Conservation (phyloP, 768 basidiomycete species). For the Suillus lakei region DNA sequence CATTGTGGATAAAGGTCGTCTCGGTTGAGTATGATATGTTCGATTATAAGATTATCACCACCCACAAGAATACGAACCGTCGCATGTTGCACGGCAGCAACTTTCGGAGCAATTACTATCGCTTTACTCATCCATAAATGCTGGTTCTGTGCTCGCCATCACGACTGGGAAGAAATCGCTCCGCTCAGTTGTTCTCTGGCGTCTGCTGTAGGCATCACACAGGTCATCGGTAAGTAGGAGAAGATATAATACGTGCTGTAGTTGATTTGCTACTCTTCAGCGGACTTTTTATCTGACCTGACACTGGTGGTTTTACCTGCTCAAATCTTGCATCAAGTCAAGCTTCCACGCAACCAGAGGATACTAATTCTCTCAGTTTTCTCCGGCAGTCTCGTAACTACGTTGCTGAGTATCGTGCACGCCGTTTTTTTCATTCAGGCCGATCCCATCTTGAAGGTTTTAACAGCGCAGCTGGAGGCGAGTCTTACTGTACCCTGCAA, state of each 20-base stretch:
- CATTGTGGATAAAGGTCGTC: slow-evolving; percentile 6
- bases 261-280: slow-evolving; percentile 13
- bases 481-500: not conserved
- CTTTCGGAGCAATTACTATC: slow-evolving; percentile 7
- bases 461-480: slow-evolving; percentile 20
- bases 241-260: too few species aligned
- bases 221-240: slow-evolving; percentile 12
- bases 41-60: slow-evolving; percentile 11
- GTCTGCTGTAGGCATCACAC: slow-evolving; percentile 1
- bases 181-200: slow-evolving; percentile 11
- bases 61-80: slow-evolving; percentile 11
- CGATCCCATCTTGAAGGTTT: slow-evolving; percentile 6
- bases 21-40: slow-evolving; percentile 15
- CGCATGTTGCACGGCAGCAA: slow-evolving; percentile 2
- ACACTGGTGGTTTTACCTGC: slow-evolving; percentile 18
- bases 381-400: slow-evolving; percentile 14
- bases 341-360: slow-evolving; percentile 10
- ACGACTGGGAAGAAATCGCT: slow-evolving; percentile 3
- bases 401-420: slow-evolving; percentile 13
- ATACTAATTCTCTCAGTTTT: slow-evolving; percentile 16
- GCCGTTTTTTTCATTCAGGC: slow-evolving; percentile 12
- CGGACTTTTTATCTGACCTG: slow-evolving; percentile 24
- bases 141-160: slow-evolving; percentile 12
- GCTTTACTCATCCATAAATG: slow-evolving; percentile 12
- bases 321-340: slow-evolving; percentile 12